Evolutionary conservation across 176 grass and related monocot species (phyloP).

Genomic region (Olyra latifolia): DNA sequence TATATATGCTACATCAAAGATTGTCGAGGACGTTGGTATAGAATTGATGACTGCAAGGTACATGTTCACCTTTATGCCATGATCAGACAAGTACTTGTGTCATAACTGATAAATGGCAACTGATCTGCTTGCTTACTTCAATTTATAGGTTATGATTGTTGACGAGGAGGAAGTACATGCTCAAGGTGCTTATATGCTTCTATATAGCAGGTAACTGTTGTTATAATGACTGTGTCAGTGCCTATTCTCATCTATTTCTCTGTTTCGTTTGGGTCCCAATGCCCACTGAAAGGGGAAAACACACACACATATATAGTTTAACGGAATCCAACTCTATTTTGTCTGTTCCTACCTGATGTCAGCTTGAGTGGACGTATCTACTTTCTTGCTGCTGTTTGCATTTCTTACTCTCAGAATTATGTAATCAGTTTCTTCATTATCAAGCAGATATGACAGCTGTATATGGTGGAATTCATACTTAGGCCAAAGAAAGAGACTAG

Average conservation of each 20-base stretch:
- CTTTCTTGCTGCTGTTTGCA: slow-evolving; percentile 19
- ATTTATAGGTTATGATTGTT: slow-evolving; percentile 69
- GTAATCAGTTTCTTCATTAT: slow-evolving; percentile 3
- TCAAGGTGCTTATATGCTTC: slow-evolving; percentile 98
- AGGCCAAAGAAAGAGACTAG: neutral
- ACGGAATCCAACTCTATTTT: slow-evolving; percentile 13
- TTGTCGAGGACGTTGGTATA: slow-evolving; percentile 63
- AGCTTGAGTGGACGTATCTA: slow-evolving; percentile 17
- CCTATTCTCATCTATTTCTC: neutral
- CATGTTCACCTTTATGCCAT: slow-evolving; percentile 26
- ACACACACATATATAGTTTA: neutral
- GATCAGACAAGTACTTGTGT: slow-evolving; percentile 2
- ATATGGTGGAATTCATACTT: slow-evolving; percentile 10
- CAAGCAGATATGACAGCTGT: slow-evolving; percentile 6
- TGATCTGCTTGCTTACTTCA: slow-evolving; percentile 26
- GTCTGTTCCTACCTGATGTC: slow-evolving; percentile 17
- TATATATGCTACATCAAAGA: slow-evolving; percentile 97
- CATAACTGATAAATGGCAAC: neutral
- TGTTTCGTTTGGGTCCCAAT: slow-evolving; percentile 11
- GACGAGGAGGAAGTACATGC: slow-evolving; percentile 85
- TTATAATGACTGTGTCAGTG: slow-evolving; percentile 18
- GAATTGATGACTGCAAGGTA: slow-evolving; percentile 98
- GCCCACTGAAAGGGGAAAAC: neutral
- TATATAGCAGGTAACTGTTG: slow-evolving; percentile 77
- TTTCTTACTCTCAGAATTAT: slow-evolving; percentile 6